Evolutionary conservation across 2,329 filamentous ascomycete genomes (phyloP), one percentile per base, ranked within the genome.

Genomic region (Penicillium occitanis): DNA sequence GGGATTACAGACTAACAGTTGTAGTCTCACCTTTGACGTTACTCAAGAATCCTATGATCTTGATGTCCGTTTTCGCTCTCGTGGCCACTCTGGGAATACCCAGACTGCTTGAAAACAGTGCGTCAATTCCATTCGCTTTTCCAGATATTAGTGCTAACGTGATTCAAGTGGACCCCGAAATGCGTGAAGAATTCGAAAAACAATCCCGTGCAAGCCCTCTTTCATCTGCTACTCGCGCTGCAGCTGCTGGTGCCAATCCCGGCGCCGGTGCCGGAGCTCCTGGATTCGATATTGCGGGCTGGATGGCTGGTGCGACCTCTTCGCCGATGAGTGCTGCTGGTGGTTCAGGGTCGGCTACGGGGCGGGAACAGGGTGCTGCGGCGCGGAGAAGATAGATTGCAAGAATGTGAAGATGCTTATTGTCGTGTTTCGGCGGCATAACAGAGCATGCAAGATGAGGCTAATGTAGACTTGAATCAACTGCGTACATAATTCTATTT

Each of bases 31-130:
- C 93, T n/a, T 74, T 97, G 66, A 87, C 86, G 66, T 88, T 97
- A 65, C 83, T 97, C 73, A 95, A 95, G 83, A 97, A 92, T 76
- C 95, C 95, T 3, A 98, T 98, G 93, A 97, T 98, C 69, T 85
- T 99, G 68, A 90, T 99, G 83, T 93, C 90, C 4, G 80, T 96
- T 40, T 88, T 95, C 46, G 92, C 90, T 68, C 87, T 97, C 82
- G 89, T 82, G 5, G 83, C 97, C 70, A 93, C 97, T 69, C 85
- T 98, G 73, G 93, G 93, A 70, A 92, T 98, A 91, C 95, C 95
- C 14, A 95, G 97, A 79, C 79, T 99, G 65, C 88, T 98, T 82
- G 93, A 98, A 61, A 97, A 95, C 76, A 97, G 93, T 97, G 87
- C 69, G 92, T 86, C 44, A 33, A 28, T 17, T 10, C 33, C 63